Base-by-base conservation (phyloP, 1,284 basidiomycete genomes). In the Ceratobasidium sp. region DNA sequence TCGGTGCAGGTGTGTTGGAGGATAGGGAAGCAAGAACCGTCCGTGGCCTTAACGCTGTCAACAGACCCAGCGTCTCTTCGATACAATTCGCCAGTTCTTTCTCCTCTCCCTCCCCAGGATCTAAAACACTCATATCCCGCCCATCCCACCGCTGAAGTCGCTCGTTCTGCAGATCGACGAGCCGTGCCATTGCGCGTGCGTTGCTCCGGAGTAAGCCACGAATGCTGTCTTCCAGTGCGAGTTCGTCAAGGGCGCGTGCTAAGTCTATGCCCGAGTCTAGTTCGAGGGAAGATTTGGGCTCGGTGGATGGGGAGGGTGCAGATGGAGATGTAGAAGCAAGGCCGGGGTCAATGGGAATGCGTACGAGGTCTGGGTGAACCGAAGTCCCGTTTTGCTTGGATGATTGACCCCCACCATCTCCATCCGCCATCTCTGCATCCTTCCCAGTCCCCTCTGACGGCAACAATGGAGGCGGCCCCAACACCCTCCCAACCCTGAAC, bases 51-150 rank as follows among this genome's bases (percentile, higher is more conserved):
- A 94, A 83, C 6, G 90, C 90, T 0, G 89, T 82, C 49, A 94
- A 84, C n/a, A 91, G 76, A 4, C 85, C 84, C 72, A 94, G 83
- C 19, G 92, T 91, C 73, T 91, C 85, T 72, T 89, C 79, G 68
- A 93, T 92, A 58, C 87, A 84, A 80, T 90, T 88, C n/a, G 92
- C 92, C 93, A 87, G 87, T 77, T 92, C 88, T 89, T 89, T 91
- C 80, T 94, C 92, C 80, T 92, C 92, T 16, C 90, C 90, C 8
- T 69, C 53, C 29, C 85, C 88, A 79, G 88, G 85, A 78, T 88
- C 85, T 9, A 4, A 88, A 87, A 29, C 77, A 76, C 74, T 83
- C 85, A 37, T 81, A 81, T 48, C 85, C 83, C 39, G 84, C 83
- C 29, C 81, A 81, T 14, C 83, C 83, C 76, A 76, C 11, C 61